These are phyloP conservation scores for Nemania sp. DNA, from an alignment of 2,329 filamentous ascomycete species.

Conservation along the genomic window DNA sequence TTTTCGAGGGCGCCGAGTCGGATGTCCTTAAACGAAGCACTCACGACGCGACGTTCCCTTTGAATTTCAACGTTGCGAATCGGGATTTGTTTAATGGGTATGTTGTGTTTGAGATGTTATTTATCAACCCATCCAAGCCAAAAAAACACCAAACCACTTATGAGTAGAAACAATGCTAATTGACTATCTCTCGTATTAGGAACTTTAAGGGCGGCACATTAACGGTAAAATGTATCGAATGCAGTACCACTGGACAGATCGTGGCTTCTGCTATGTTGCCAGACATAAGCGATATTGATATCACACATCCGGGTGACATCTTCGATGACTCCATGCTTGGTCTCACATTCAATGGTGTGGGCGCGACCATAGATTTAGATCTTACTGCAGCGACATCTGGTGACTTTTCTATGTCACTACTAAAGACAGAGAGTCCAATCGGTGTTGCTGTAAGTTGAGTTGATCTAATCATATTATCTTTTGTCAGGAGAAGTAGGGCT, in stretches of 20 bases:
- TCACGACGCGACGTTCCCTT: conserved; percentile 25
- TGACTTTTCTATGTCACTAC: conserved; percentile 42
- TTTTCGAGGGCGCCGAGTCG: conserved; percentile 13
- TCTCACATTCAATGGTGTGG: conserved; percentile 46
- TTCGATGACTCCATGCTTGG: conserved; percentile 44
- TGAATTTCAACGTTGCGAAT: conserved; percentile 28
- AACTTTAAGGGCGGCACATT: conserved; percentile 33
- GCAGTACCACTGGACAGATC: conserved; percentile 43
- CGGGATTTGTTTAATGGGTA: conserved; percentile 43
- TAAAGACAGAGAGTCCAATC: conserved; percentile 42
- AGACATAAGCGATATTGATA: conserved; percentile 44
- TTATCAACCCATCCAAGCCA: background rate
- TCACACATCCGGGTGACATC: conserved; percentile 42
- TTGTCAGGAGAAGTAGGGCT: background rate
- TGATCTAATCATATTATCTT: background rate
- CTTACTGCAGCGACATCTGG: conserved; percentile 36
- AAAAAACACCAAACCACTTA: background rate
- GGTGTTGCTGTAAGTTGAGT: conserved; percentile 44
- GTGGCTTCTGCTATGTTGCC: conserved; percentile 44
- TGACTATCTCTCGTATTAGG: background rate
- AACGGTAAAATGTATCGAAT: conserved; percentile 45
- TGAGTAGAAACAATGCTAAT: background rate
- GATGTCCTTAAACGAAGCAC: conserved; percentile 34
- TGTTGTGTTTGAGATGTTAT: background rate
- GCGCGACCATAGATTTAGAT: conserved; percentile 43